Conservation (phyloP, 306 rosid genomes). For the Begonia fuchsioides region DNA sequence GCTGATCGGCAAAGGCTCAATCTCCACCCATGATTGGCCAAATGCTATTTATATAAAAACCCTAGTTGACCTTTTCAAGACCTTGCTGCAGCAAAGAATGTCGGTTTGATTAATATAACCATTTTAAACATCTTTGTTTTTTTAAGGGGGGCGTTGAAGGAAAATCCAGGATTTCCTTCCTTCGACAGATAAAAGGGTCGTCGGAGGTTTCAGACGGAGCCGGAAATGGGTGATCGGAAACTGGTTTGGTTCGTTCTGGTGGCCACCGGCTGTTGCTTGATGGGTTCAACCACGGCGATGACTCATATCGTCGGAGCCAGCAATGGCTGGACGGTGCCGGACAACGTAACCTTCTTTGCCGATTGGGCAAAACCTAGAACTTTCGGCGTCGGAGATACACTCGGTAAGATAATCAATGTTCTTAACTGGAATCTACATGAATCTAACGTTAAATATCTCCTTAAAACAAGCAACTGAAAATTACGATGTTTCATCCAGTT, state of each 20-base stretch:
- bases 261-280: conserved; percentile 9
- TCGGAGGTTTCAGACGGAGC: no score
- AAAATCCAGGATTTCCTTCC: neutral
- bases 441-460: no score
- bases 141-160: neutral
- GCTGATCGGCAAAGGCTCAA: no score
- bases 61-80: no score
- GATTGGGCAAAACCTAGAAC: conserved; percentile 48
- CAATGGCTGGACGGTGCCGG: conserved; percentile 51
- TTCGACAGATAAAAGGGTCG: neutral
- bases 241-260: neutral
- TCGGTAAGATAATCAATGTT: conserved; percentile 23
- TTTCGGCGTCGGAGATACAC: conserved; percentile 44
- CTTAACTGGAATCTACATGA: no score
- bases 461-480: no score
- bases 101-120: no score
- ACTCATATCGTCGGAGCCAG: conserved; percentile 55
- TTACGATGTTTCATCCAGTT: conserved; percentile 21
- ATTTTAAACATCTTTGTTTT: neutral
- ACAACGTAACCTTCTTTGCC: conserved; percentile 7
- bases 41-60: no score
- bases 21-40: no score
- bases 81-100: no score
- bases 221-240: conserved; percentile 21
- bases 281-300: conserved; percentile 20